Percentiles rank a stretch among this genome's conserved stretches.
phyloP scores from a whole-genome alignment of 768 basidiomycete species.

The Daedalea quercina region DNA sequence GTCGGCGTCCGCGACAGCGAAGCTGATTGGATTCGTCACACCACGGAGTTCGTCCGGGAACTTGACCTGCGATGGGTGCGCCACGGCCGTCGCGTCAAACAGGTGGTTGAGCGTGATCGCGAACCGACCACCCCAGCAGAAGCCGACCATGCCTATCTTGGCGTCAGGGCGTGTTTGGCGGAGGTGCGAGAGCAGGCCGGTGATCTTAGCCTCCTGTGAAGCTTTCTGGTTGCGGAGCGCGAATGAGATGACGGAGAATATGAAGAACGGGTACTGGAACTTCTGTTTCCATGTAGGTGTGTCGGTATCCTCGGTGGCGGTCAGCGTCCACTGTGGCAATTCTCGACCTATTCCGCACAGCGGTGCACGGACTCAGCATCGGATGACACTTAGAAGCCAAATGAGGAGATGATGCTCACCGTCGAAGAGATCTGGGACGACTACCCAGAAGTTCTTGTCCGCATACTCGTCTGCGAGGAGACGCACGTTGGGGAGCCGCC shows the following conservation, averaged over 20 bases:
- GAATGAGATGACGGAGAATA: slow-evolving; percentile 13
- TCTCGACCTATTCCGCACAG: slow-evolving; percentile 2
- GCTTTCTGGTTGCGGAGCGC: slow-evolving; percentile 12
- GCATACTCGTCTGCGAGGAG: slow-evolving; percentile 19
- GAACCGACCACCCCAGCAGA: slow-evolving; percentile 19
- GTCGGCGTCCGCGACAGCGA: slow-evolving; percentile 10
- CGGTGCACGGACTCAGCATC: no score
- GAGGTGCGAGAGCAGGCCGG: slow-evolving; percentile 5
- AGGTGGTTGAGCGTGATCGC: slow-evolving; percentile 14
- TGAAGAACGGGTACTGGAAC: slow-evolving; percentile 4
- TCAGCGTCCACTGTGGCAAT: slow-evolving; percentile 12
- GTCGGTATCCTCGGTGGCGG: slow-evolving; percentile 3
- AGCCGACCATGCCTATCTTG: slow-evolving; percentile 15
- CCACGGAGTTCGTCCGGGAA: slow-evolving; percentile 13
- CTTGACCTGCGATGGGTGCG: slow-evolving; percentile 14
- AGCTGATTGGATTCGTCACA: slow-evolving; percentile 11
- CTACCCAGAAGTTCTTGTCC: slow-evolving; percentile 11
- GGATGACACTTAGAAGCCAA: no score
- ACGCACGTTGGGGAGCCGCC: slow-evolving; percentile 13
- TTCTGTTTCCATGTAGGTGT: slow-evolving; percentile 7
- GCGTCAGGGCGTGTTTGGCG: slow-evolving; percentile 5
- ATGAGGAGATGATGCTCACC: slow-evolving; percentile 4
- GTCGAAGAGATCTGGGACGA: slow-evolving; percentile 15
- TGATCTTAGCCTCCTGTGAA: slow-evolving; percentile 9
- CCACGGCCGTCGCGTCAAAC: slow-evolving; percentile 15